Evolutionary conservation across 257 asterid species (phyloP).

Genomic region (Solanum sitiens): DNA sequence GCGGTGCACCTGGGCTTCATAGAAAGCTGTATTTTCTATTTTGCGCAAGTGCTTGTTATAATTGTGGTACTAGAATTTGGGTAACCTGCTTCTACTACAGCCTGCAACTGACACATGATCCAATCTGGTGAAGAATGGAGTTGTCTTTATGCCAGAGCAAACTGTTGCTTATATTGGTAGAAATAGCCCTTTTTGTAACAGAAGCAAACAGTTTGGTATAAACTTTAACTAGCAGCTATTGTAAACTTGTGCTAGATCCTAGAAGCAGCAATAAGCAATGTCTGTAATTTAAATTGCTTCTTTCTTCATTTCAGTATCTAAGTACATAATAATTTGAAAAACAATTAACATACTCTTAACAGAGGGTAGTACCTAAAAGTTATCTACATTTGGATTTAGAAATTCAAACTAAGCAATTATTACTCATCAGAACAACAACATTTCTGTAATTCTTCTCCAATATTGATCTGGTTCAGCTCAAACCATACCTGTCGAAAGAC

Average conservation of each 20-base stretch:
- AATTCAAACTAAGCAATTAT: neutral
- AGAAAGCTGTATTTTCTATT: too few species aligned
- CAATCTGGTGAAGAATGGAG: neutral
- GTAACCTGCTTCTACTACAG: neutral
- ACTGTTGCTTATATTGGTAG: neutral
- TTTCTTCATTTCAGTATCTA: neutral
- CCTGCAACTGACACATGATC: neutral
- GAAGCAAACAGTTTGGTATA: neutral
- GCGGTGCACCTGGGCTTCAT: too few species aligned
- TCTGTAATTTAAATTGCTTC: neutral
- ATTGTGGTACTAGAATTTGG: too few species aligned
- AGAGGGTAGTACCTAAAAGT: neutral
- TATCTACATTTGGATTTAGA: neutral
- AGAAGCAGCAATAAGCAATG: neutral
- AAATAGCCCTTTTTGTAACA: neutral
- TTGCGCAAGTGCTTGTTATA: too few species aligned
- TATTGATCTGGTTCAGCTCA: slow-evolving; percentile 31
- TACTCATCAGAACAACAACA: slow-evolving; percentile 1
- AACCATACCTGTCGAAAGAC: slow-evolving; percentile 68
- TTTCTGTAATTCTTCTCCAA: slow-evolving; percentile 11
- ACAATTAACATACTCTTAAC: neutral
- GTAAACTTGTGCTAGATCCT: neutral
- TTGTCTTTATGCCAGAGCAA: neutral
- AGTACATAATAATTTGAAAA: neutral
- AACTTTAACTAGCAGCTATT: neutral